A percentile compares a stretch with the other conserved stretches of the same genome.
Evolutionary conservation across 345 rosid genomes (phyloP).

Genomic region (Euphorbia lathyris): DNA sequence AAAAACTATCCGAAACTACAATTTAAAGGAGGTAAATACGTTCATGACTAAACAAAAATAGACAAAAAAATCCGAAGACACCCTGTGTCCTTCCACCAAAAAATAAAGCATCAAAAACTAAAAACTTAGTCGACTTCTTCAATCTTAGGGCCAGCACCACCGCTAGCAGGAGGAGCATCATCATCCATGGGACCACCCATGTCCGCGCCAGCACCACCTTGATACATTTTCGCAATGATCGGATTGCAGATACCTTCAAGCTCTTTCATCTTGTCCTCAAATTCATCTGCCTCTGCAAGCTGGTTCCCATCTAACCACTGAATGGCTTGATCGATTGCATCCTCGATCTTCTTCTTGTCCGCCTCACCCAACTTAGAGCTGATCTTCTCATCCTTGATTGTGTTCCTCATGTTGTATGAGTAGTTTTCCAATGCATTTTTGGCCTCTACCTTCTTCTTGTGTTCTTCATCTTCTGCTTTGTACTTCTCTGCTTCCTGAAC

Average conservation of each 20-base stretch:
- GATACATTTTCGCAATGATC: slow-evolving; percentile 30
- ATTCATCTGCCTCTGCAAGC: slow-evolving; percentile 26
- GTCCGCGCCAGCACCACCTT: slow-evolving; percentile 20
- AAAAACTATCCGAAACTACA: too few species aligned
- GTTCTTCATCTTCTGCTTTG: slow-evolving; percentile 29
- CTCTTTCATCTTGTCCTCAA: slow-evolving; percentile 31
- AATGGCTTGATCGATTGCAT: slow-evolving; percentile 27
- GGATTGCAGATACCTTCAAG: slow-evolving; percentile 30
- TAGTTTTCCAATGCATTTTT: slow-evolving; percentile 28
- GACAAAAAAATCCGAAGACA: background rate
- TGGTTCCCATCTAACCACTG: slow-evolving; percentile 29
- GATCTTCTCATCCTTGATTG: slow-evolving; percentile 26
- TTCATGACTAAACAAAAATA: background rate
- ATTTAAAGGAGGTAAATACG: too few species aligned
- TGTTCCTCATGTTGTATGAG: slow-evolving; percentile 30
- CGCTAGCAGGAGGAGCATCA: slow-evolving; percentile 24
- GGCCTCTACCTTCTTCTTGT: slow-evolving; percentile 32
- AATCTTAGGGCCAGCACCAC: slow-evolving; percentile 32
- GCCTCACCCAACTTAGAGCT: slow-evolving; percentile 18
- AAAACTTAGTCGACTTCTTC: slow-evolving; percentile 26
- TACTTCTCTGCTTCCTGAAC: slow-evolving; percentile 29
- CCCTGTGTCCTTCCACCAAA: background rate
- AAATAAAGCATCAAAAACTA: background rate
- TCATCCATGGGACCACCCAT: slow-evolving; percentile 27
- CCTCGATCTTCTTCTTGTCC: slow-evolving; percentile 32